A percentile compares a stretch with the other conserved stretches of the same genome.
Conservation (phyloP, 1,284 basidiomycete genomes). For the Xerocomus minutiporus region DNA sequence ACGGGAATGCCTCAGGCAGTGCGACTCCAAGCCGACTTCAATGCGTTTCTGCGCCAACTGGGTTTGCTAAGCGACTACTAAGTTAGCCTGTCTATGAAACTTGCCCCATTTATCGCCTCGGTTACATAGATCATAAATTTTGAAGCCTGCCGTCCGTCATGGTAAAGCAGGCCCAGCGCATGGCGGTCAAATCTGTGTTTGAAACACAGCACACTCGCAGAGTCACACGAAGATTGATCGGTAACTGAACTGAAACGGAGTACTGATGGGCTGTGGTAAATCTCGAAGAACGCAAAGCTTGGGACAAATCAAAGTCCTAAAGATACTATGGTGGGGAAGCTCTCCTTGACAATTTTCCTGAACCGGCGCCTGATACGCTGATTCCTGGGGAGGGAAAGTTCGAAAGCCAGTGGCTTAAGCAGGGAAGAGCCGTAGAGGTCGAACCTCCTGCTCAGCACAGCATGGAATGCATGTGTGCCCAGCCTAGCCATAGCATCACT, state of each 20-base stretch:
- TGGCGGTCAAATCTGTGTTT: too few species aligned
- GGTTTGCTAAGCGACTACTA: too few species aligned
- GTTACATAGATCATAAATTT: too few species aligned
- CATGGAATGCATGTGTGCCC: slow-evolving; percentile 73
- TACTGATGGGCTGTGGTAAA: too few species aligned
- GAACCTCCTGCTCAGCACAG: slow-evolving; percentile 56
- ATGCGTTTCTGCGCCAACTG: not conserved
- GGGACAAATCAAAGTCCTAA: slow-evolving; percentile 21
- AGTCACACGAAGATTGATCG: too few species aligned
- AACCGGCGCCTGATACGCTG: slow-evolving; percentile 42
- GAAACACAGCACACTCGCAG: too few species aligned
- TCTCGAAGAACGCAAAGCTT: too few species aligned
- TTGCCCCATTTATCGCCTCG: too few species aligned
- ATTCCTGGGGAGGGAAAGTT: slow-evolving; percentile 45
- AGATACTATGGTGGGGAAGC: slow-evolving; percentile 30
- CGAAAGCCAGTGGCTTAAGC: slow-evolving; percentile 46
- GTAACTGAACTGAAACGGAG: too few species aligned
- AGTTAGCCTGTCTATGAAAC: too few species aligned
- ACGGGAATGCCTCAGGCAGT: slow-evolving; percentile 21
- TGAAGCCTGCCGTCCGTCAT: too few species aligned
- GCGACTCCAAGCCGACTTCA: slow-evolving; percentile 2
- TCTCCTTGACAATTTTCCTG: slow-evolving; percentile 46
- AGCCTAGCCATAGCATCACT: slow-evolving; percentile 49
- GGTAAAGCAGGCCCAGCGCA: too few species aligned
- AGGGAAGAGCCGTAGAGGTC: slow-evolving; percentile 44